Evolutionary conservation across 345 rosid species (phyloP).

Genomic region (Populus deltoides): DNA sequence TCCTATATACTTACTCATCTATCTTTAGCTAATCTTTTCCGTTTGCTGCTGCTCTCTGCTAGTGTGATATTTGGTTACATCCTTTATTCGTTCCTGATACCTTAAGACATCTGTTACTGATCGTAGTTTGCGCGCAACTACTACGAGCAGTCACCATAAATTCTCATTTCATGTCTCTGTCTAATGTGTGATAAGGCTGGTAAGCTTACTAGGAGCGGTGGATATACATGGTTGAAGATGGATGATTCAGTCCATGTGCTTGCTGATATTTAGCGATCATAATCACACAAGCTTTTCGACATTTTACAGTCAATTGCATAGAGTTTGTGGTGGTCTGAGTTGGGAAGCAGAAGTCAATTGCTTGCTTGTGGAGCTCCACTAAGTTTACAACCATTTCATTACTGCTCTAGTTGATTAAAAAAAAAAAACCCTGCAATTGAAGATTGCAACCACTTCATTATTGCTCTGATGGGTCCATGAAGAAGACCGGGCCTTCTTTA

Average conservation of each 20-base stretch:
- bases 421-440: no score
- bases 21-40: neutral
- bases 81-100: neutral
- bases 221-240: no score
- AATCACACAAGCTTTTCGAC: no score
- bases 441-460: neutral
- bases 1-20: neutral
- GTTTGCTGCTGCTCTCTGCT: no score
- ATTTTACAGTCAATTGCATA: no score
- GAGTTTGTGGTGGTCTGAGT: neutral
- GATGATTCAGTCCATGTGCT: no score
- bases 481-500: no score
- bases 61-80: no score
- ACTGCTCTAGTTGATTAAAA: neutral
- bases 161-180: neutral
- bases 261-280: no score
- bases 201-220: no score
- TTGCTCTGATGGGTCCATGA: no score
- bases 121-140: neutral
- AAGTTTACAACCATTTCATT: neutral
- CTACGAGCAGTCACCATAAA: neutral
- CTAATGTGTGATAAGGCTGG: neutral
- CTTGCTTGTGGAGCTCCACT: constrained; percentile 7
- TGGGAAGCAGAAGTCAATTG: neutral
- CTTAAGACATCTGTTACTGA: no score